These are phyloP conservation scores for Thelephora terrestris DNA, from an alignment of 1,284 basidiomycete genomes.

Conservation along the genomic window DNA sequence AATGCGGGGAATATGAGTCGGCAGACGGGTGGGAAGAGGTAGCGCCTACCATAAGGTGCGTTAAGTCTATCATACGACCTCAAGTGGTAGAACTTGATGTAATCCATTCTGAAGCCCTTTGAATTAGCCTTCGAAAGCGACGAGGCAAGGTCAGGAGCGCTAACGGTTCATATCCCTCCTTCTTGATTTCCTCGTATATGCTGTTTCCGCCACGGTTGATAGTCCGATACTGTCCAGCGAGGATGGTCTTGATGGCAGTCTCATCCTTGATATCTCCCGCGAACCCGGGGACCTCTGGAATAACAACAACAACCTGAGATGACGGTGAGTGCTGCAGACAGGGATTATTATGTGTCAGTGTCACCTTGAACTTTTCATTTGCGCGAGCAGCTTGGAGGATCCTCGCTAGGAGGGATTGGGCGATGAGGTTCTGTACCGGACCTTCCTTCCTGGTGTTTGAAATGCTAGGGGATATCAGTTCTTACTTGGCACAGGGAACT, in stretches of 20 bases:
- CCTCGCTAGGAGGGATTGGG: constrained; percentile 70
- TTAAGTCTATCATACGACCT: constrained; percentile 89
- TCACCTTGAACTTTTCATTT: constrained; percentile 72
- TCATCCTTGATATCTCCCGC: constrained; percentile 73
- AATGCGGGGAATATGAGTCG: background rate
- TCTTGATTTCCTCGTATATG: constrained; percentile 77
- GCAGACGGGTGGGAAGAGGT: background rate
- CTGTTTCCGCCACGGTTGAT: constrained; percentile 83
- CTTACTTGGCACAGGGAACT: background rate
- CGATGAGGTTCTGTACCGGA: constrained; percentile 76
- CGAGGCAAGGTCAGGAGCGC: constrained; percentile 19
- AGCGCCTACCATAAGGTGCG: constrained; percentile 48
- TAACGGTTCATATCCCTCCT: constrained; percentile 75
- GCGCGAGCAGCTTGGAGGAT: constrained; percentile 70
- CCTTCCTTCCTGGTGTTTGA: constrained; percentile 59
- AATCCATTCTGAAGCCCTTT: constrained; percentile 45
- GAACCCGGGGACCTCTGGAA: constrained; percentile 79
- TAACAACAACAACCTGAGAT: constrained; percentile 61
- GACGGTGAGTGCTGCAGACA: background rate
- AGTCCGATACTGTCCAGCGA: constrained; percentile 75
- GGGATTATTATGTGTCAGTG: background rate
- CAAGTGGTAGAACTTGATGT: constrained; percentile 84
- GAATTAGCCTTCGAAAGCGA: background rate
- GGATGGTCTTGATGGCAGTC: constrained; percentile 65
- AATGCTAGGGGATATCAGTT: constrained; percentile 41